Percentiles rank a stretch among this genome's conserved stretches.
Conservation (phyloP, 768 basidiomycete species). For the Boletus reticulatus region DNA sequence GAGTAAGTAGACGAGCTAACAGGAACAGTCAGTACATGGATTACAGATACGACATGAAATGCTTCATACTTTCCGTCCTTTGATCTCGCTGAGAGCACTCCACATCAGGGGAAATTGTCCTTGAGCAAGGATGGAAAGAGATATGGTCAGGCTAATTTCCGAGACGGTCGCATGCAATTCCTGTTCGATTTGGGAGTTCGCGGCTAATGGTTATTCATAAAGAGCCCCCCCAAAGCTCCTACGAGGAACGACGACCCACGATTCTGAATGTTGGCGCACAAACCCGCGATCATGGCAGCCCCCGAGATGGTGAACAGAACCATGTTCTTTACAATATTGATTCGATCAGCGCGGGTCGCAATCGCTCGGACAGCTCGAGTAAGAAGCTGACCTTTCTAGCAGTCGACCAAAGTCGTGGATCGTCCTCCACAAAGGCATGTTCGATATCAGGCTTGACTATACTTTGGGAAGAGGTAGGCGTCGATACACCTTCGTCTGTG, state of each 20-base stretch:
- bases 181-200: conserved; percentile 60
- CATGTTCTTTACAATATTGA: conserved; percentile 10
- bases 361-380: not conserved
- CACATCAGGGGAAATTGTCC: conserved; percentile 46
- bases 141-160: conserved; percentile 66
- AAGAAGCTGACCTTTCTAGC: conserved; percentile 47
- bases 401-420: conserved; percentile 60
- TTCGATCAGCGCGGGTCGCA: not conserved
- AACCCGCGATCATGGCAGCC: conserved; percentile 30
- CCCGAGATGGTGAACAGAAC: conserved; percentile 25
- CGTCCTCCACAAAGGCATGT: conserved; percentile 48
- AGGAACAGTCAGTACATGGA: not conserved
- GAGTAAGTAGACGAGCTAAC: conserved; percentile 52
- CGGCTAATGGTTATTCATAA: conserved; percentile 42
- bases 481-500: not conserved
- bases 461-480: not conserved
- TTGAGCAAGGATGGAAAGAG: conserved; percentile 71
- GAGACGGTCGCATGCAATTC: conserved; percentile 59
- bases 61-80: conserved; percentile 61
- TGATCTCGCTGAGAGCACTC: conserved; percentile 45
- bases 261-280: conserved; percentile 29
- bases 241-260: conserved; percentile 13
- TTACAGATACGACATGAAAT: not conserved
- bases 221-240: not conserved
- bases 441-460: conserved; percentile 33